These are phyloP conservation scores for Suillus subaureus DNA, from an alignment of 768 basidiomycete genomes.

Conservation along the genomic window DNA sequence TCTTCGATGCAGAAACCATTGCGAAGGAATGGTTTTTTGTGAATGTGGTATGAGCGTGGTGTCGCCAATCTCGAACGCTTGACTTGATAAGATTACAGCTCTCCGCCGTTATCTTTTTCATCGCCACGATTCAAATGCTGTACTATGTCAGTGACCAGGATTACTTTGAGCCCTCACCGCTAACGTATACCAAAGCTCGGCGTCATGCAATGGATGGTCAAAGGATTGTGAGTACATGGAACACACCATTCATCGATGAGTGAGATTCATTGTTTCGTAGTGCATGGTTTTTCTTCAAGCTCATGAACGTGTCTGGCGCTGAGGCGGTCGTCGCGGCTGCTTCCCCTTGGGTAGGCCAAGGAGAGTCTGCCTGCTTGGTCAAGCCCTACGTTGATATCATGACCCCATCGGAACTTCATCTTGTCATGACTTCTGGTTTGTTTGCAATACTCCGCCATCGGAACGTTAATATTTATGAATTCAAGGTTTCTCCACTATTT, in stretches of 20 bases:
- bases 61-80: neutral
- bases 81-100: slow-evolving; percentile 43
- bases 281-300: slow-evolving; percentile 93
- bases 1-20: slow-evolving; percentile 72
- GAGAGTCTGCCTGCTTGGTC: slow-evolving; percentile 86
- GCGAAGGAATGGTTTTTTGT: slow-evolving; percentile 84
- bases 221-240: slow-evolving; percentile 62
- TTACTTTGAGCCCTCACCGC: neutral
- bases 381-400: slow-evolving; percentile 82
- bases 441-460: neutral
- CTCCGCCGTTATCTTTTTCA: slow-evolving; percentile 87
- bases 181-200: slow-evolving; percentile 50
- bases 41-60: slow-evolving; percentile 53
- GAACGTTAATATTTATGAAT: slow-evolving; percentile 11
- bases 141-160: slow-evolving; percentile 54
- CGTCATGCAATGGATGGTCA: slow-evolving; percentile 93
- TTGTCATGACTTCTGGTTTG: slow-evolving; percentile 83
- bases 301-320: slow-evolving; percentile 89
- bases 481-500: slow-evolving; percentile 83
- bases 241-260: neutral
- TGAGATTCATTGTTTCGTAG: slow-evolving; percentile 34
- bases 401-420: slow-evolving; percentile 84
- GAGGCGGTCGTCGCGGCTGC: slow-evolving; percentile 92
- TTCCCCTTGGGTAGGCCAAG: slow-evolving; percentile 93
- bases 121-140: slow-evolving; percentile 90